These are phyloP conservation scores for Aspergillus sclerotioniger DNA, from an alignment of 495 filamentous ascomycete genomes.

Conservation along the genomic window DNA sequence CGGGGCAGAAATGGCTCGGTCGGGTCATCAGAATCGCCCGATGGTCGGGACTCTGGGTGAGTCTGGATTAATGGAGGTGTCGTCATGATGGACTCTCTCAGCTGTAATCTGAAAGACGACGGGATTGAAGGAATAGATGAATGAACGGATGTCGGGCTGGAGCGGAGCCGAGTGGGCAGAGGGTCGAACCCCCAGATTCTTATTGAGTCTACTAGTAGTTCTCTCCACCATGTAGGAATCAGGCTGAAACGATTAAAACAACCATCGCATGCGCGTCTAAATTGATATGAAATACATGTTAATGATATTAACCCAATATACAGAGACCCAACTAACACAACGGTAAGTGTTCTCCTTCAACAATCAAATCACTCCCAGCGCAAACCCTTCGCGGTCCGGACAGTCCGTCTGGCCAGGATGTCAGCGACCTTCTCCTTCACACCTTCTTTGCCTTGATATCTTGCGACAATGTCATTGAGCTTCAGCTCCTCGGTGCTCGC, in stretches of 20 bases:
- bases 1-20: too few relatives aligned
- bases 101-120: too few relatives aligned
- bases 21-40: too few relatives aligned
- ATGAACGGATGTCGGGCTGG: too few relatives aligned
- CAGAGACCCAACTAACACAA: background rate
- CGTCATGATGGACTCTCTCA: too few relatives aligned
- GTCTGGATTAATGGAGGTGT: too few relatives aligned
- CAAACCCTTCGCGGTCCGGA: constrained; percentile 22
- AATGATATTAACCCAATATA: constrained; percentile 17
- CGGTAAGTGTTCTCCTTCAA: background rate
- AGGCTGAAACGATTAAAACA: background rate
- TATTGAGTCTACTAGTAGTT: too few relatives aligned
- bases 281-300: constrained; percentile 2
- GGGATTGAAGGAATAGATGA: too few relatives aligned
- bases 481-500: constrained; percentile 13
- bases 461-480: constrained; percentile 29
- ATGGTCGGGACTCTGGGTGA: too few relatives aligned
- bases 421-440: constrained; percentile 42
- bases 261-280: background rate
- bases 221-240: too few relatives aligned
- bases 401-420: constrained; percentile 32
- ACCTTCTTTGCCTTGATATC: constrained; percentile 38
- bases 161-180: too few relatives aligned
- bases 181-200: too few relatives aligned
- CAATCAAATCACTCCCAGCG: constrained; percentile 20